These are phyloP conservation scores for Diaporthe sp. DNA, from an alignment of 2,329 filamentous ascomycete genomes.

Conservation along the genomic window DNA sequence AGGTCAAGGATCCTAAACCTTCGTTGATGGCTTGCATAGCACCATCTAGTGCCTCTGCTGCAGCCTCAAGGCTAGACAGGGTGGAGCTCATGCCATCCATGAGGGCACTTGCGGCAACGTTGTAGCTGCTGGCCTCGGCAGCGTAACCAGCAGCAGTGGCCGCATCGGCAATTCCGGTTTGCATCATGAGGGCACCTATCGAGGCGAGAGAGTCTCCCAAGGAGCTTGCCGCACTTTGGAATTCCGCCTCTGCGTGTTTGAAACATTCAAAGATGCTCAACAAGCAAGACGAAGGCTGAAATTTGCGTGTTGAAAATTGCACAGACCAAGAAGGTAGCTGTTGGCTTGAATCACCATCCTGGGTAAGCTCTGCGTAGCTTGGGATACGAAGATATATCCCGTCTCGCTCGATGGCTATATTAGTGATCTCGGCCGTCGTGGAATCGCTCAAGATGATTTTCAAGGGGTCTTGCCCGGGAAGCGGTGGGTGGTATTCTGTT, in stretches of 20 bases:
- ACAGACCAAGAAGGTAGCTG: slow-evolving; percentile 21
- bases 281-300: not conserved
- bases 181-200: not conserved
- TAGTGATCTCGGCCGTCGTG: slow-evolving; percentile 6
- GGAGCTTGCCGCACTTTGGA: not conserved
- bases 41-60: slow-evolving; percentile 17
- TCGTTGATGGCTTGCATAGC: slow-evolving; percentile 18
- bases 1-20: not conserved
- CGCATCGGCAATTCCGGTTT: not conserved
- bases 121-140: not conserved
- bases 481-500: not conserved
- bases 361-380: not conserved
- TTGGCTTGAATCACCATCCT: not conserved
- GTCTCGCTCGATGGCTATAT: not conserved
- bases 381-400: not conserved
- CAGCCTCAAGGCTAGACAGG: not conserved
- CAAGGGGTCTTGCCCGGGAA: not conserved
- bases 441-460: slow-evolving; percentile 17
- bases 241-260: not conserved
- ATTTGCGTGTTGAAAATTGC: not conserved
- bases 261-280: not conserved
- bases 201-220: not conserved
- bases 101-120: not conserved
- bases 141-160: not conserved
- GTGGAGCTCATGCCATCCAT: not conserved